phyloP scores from a whole-genome alignment of 371 early-diverging fungal genomes.

The Choanephora cucurbitarum region DNA sequence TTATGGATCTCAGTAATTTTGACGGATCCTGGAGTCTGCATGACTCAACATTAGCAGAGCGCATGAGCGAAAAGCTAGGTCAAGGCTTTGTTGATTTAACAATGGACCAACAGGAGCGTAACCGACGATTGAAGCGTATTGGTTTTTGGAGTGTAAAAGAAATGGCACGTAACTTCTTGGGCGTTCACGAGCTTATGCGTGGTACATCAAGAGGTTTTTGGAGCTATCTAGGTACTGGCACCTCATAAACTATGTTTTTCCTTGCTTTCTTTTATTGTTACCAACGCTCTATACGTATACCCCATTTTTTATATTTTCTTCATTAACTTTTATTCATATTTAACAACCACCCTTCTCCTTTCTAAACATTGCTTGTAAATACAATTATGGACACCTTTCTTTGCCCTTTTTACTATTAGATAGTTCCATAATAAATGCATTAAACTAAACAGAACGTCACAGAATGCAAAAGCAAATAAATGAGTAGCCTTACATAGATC shows the following conservation, averaged over 20 bases:
- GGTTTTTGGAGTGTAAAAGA: conserved; percentile 88
- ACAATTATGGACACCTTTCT: conserved; percentile 9
- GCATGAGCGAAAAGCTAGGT: conserved; percentile 83
- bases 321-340: conserved; percentile 1
- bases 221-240: conserved; percentile 60
- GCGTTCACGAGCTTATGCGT: conserved; percentile 78
- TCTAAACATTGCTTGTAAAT: not conserved
- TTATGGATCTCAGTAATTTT: conserved; percentile 83
- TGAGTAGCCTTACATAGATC: not conserved
- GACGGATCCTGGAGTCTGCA: conserved; percentile 93
- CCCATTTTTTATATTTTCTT: not conserved
- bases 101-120: conserved; percentile 82
- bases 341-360: conserved; percentile 2
- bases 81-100: conserved; percentile 79
- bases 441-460: conserved; percentile 2
- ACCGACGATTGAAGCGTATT: conserved; percentile 80
- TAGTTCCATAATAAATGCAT: conserved; percentile 21
- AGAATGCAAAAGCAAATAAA: not conserved
- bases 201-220: conserved; percentile 79
- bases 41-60: conserved; percentile 78
- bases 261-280: too few relatives aligned
- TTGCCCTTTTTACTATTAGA: conserved; percentile 12
- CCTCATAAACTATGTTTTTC: not conserved
- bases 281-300: not conserved
- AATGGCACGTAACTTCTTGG: conserved; percentile 70